A percentile compares a stretch with the other conserved stretches of the same genome.
These are phyloP conservation scores for Laetiporus sulphureus DNA, from an alignment of 1,284 basidiomycete species.

Conservation along the genomic window DNA sequence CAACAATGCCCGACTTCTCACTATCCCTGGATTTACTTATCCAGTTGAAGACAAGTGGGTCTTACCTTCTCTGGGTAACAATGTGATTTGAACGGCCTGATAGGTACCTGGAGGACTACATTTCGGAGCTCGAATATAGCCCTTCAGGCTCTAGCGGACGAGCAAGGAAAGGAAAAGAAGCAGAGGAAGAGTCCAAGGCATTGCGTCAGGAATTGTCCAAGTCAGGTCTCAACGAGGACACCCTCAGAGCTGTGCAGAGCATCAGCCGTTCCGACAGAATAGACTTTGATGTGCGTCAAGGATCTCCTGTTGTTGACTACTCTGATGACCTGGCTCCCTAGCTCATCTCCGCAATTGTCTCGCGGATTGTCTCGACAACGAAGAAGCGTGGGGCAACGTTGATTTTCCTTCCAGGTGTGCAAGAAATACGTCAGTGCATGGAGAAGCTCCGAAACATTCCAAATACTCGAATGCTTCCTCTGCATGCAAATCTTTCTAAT, in stretches of 20 bases:
- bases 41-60: conserved; percentile 77
- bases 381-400: conserved; percentile 61
- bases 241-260: conserved; percentile 51
- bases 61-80: too few relatives aligned
- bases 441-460: conserved; percentile 47
- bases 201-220: conserved; percentile 43
- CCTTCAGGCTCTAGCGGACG: conserved; percentile 28
- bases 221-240: conserved; percentile 48
- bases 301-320: not conserved
- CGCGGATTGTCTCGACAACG: conserved; percentile 55
- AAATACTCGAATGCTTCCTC: conserved; percentile 63
- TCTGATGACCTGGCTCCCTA: conserved; percentile 22
- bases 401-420: conserved; percentile 85
- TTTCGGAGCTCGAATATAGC: conserved; percentile 47
- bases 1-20: conserved; percentile 71
- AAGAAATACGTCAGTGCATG: conserved; percentile 82
- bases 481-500: conserved; percentile 86
- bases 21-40: conserved; percentile 80
- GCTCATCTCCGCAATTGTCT: conserved; percentile 65
- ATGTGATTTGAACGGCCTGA: too few relatives aligned
- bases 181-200: conserved; percentile 41
- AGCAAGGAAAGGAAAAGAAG: conserved; percentile 19
- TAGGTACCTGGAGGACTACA: conserved; percentile 79
- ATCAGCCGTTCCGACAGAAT: conserved; percentile 60
- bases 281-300: conserved; percentile 58